These are phyloP conservation scores for Chiua virens DNA, from an alignment of 768 basidiomycete genomes.

Conservation along the genomic window DNA sequence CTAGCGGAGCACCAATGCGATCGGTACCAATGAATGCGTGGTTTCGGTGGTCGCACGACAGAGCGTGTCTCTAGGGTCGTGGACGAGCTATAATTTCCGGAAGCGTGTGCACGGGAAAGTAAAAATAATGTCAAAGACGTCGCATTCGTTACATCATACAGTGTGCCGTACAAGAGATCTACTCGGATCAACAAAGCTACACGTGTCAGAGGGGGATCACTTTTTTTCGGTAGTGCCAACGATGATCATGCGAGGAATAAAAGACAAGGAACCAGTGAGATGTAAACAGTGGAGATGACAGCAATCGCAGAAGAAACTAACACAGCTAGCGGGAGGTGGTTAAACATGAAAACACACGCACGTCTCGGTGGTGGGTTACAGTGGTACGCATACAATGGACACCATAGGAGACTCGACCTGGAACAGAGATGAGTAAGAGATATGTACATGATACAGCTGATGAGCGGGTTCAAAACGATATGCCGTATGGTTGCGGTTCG, in stretches of 20 bases:
- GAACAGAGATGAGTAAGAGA: neutral
- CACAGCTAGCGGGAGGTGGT: neutral
- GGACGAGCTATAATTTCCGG: too few relatives aligned
- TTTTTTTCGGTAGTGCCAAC: too few relatives aligned
- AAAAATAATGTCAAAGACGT: too few relatives aligned
- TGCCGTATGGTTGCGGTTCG: constrained; percentile 17
- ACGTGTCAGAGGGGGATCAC: too few relatives aligned
- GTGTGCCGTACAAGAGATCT: too few relatives aligned
- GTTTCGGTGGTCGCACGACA: too few relatives aligned
- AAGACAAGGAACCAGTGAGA: neutral
- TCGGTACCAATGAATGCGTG: constrained; percentile 70
- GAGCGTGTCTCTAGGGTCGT: too few relatives aligned
- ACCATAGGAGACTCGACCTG: neutral
- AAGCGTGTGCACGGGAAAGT: too few relatives aligned
- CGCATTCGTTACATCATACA: too few relatives aligned
- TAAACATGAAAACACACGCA: neutral
- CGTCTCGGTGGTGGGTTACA: neutral
- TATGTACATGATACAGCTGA: neutral
- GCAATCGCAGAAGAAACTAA: neutral
- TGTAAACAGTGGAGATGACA: neutral
- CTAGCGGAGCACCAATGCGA: constrained; percentile 44
- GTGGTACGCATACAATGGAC: neutral
- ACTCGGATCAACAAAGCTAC: too few relatives aligned
- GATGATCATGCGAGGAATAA: too few relatives aligned
- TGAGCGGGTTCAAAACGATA: constrained; percentile 3